Conservation (phyloP, 495 filamentous ascomycete species). For the Pyrenula aspistea region DNA sequence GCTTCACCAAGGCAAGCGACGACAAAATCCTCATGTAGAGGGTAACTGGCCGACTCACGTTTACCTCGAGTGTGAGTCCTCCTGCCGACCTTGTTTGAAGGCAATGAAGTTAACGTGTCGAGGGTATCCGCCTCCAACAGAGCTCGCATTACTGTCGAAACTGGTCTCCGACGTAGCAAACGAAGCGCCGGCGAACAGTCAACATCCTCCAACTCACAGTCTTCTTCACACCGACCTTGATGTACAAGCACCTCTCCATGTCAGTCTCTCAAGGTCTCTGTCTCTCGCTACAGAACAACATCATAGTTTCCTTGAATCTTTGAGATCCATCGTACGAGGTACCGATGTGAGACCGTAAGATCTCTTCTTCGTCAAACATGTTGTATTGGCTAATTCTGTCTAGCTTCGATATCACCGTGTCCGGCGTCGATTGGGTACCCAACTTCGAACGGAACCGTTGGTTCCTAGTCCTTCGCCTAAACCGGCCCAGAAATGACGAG, state of each 20-base stretch:
- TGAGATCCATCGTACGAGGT: conserved; percentile 20
- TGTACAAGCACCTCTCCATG: conserved; percentile 70
- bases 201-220: conserved; percentile 28
- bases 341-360: conserved; percentile 35
- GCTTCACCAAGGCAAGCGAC: conserved; percentile 73
- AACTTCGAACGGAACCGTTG: conserved; percentile 69
- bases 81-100: background rate
- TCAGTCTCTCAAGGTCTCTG: conserved; percentile 74
- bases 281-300: conserved; percentile 53
- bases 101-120: conserved; percentile 21
- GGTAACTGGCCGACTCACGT: conserved; percentile 90
- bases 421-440: conserved; percentile 50
- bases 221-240: conserved; percentile 67
- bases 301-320: conserved; percentile 41
- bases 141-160: conserved; percentile 38
- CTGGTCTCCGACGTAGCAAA: conserved; percentile 34
- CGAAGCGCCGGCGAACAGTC: conserved; percentile 1
- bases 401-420: conserved; percentile 39
- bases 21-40: conserved; percentile 70
- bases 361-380: background rate
- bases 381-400: conserved; percentile 1
- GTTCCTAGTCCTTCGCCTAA: conserved; percentile 68
- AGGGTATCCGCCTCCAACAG: conserved; percentile 58
- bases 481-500: conserved; percentile 32
- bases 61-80: conserved; percentile 79